Base-by-base conservation (phyloP, 2,329 filamentous ascomycete species). In the Falciphora oryzae region DNA sequence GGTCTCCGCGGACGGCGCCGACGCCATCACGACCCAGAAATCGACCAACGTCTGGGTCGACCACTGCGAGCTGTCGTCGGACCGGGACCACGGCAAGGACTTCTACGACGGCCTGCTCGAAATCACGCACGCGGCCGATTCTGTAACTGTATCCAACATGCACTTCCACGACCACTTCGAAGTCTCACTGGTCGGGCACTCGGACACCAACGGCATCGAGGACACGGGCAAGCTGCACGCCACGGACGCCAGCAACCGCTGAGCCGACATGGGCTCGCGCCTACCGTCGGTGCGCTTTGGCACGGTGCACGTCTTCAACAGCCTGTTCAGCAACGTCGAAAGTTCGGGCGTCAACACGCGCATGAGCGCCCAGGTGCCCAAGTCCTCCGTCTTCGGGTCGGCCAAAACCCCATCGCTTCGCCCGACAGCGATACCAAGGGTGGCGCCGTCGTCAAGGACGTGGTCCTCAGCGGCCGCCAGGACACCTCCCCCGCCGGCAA, bases 81-180 rank as follows among this genome's bases (percentile, higher is more conserved):
- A 89, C 75, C 71, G 73, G 53, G 77, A 81, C 69, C 78, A 85
- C 72, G 85, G 81, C 78, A 90, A 90, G 77, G 86, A 90, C 77
- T 88, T 83, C 77, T 90, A 88, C 72, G 88, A 90, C 65, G 87
- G 88, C 44, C 81, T 90, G 1, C 76, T 87, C 61, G 88, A 90
- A 69, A 76, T 82, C 63, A 89, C 83, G 61, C 87, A 89, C 75
- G 88, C 79, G 60, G 78, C 82, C 14, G 85, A 90, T 76, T 89
- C 77, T 70, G 74, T 89, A 65, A 88, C 82, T 64, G 72, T 84
- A 66, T 77, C 75, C 58, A 74, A 78, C 70, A 74, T 68, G 13
- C 77, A 75, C 68, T 68, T 78, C 65, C 76, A 78, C 68, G 77
- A 88, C 68, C 85, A 88, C 66, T 72, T 65, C 67, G 88, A 88